These are phyloP conservation scores for Dactylorhiza incarnata DNA, from an alignment of 106 monocot species.

Conservation along the genomic window DNA sequence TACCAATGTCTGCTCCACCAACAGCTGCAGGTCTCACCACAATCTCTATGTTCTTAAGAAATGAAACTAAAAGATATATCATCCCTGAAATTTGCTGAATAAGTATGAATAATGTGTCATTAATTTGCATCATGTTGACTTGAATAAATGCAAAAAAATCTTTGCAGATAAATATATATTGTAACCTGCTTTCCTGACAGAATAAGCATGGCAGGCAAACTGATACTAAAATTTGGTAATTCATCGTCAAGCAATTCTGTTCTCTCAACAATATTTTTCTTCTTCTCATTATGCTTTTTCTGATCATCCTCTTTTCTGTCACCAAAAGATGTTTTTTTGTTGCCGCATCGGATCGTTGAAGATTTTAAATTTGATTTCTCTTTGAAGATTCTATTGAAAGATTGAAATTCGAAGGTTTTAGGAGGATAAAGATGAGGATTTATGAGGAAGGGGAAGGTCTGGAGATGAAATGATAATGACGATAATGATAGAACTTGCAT, in stretches of 20 bases:
- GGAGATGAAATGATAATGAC: neutral
- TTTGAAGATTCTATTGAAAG: neutral
- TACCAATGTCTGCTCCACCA: conserved; percentile 4
- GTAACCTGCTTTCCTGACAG: conserved; percentile 2
- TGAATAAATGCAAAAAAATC: neutral
- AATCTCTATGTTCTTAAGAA: neutral
- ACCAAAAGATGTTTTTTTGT: neutral
- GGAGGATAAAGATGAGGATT: neutral
- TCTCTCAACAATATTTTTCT: neutral
- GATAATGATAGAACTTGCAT: neutral
- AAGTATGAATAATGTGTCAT: neutral
- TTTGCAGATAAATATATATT: neutral
- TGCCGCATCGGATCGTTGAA: neutral
- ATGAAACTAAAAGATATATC: neutral
- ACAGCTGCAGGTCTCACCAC: neutral
- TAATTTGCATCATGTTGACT: neutral
- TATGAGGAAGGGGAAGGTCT: neutral
- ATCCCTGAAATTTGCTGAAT: neutral
- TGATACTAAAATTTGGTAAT: neutral
- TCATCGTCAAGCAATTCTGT: neutral
- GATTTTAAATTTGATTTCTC: neutral
- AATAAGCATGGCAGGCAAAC: neutral
- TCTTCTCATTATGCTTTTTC: neutral
- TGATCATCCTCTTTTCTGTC: neutral
- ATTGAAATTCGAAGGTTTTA: neutral